Conservation (phyloP, 257 asterid genomes). For the Solanum pennellii region DNA sequence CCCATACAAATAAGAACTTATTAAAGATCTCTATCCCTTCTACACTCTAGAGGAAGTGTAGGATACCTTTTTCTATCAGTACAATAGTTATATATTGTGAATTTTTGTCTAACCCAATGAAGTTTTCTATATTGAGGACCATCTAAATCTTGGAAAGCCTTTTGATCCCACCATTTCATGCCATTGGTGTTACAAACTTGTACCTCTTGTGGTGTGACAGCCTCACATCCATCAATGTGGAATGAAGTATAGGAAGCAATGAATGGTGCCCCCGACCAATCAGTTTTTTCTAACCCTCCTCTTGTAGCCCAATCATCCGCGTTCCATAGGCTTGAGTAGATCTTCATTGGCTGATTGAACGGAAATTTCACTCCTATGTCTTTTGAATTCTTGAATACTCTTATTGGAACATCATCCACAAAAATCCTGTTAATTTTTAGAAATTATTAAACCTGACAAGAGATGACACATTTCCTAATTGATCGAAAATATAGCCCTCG, state of each 20-base stretch:
- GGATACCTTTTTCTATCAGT: constrained; percentile 17
- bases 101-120: constrained; percentile 19
- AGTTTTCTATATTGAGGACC: constrained; percentile 13
- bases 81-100: constrained; percentile 26
- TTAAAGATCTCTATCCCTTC: constrained; percentile 13
- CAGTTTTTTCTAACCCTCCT: constrained; percentile 28
- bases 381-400: constrained; percentile 22
- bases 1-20: not conserved
- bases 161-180: constrained; percentile 30
- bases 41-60: constrained; percentile 14
- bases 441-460: not conserved
- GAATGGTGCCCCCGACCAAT: constrained; percentile 30
- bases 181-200: constrained; percentile 20
- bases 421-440: constrained; percentile 10
- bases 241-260: constrained; percentile 21
- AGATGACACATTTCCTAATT: not conserved
- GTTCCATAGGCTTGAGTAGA: constrained; percentile 27
- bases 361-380: constrained; percentile 23
- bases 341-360: constrained; percentile 31
- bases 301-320: constrained; percentile 39
- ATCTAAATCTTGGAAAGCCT: constrained; percentile 23
- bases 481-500: not conserved
- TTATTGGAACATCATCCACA: constrained; percentile 21
- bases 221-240: constrained; percentile 25
- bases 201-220: constrained; percentile 7